These are phyloP conservation scores for Pseudogymnoascus sp. DNA, from an alignment of 2,329 filamentous ascomycete genomes.

Conservation along the genomic window DNA sequence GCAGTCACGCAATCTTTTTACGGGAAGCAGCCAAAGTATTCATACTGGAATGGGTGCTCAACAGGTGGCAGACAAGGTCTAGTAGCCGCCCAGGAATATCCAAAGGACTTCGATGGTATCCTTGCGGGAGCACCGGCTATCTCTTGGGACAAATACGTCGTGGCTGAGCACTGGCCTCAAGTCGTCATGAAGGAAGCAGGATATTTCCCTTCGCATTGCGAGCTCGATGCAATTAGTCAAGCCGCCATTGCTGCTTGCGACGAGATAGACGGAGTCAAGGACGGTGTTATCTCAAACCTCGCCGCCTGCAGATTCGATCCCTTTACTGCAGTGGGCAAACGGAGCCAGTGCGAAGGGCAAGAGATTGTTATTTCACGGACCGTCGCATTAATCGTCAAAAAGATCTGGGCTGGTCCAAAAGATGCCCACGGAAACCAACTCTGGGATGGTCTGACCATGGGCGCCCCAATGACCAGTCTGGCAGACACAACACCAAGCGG, in stretches of 20 bases:
- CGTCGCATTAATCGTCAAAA: background rate
- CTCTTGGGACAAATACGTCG: background rate
- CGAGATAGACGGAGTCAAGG: background rate
- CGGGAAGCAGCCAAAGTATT: background rate
- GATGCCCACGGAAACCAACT: background rate
- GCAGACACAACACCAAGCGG: background rate
- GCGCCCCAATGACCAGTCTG: background rate
- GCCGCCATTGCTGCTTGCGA: background rate
- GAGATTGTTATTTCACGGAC: background rate
- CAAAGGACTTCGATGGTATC: background rate
- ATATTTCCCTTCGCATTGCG: background rate
- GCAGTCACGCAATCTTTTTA: too few species aligned
- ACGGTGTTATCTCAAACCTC: background rate
- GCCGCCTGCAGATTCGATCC: background rate
- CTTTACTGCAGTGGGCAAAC: background rate
- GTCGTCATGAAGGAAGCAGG: background rate
- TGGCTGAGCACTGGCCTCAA: background rate
- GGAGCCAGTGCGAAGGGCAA: background rate
- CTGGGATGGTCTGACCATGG: background rate
- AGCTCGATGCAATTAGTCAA: background rate
- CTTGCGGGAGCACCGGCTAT: background rate
- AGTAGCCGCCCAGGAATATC: background rate
- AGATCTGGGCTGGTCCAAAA: background rate
- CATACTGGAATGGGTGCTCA: constrained; percentile 8
- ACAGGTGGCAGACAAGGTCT: constrained; percentile 8